These are phyloP conservation scores for Lasiodiplodia hormozganensis DNA, from an alignment of 2,329 filamentous ascomycete genomes.

Conservation along the genomic window DNA sequence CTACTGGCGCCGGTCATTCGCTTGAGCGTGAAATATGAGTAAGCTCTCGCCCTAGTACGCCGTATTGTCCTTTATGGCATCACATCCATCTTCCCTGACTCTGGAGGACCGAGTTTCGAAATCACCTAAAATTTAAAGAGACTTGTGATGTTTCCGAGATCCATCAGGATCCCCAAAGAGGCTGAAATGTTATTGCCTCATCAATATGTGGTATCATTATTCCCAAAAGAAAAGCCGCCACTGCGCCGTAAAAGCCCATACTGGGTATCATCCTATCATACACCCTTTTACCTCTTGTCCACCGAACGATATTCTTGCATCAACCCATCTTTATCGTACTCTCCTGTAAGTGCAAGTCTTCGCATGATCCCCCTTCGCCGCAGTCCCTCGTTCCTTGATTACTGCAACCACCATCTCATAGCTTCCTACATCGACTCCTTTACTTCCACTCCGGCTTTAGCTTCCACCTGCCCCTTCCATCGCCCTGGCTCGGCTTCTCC, in stretches of 20 bases:
- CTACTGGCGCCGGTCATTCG: no score
- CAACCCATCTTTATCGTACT: background rate
- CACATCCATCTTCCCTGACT: no score
- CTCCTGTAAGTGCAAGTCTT: background rate
- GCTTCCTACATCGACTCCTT: background rate
- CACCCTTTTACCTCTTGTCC: background rate
- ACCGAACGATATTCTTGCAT: background rate
- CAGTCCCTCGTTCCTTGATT: background rate
- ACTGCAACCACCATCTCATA: background rate
- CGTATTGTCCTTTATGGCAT: no score
- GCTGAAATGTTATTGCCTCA: background rate
- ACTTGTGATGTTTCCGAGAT: background rate
- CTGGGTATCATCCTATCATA: background rate
- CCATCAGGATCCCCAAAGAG: background rate
- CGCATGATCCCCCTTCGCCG: background rate
- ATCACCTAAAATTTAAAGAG: no score
- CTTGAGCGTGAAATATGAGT: no score
- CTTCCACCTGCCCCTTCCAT: constrained; percentile 69
- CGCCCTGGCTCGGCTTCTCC: constrained; percentile 76
- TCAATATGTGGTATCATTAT: background rate
- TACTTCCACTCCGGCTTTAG: constrained; percentile 63
- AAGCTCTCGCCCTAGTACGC: no score
- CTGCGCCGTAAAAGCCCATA: background rate
- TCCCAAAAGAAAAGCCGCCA: background rate
- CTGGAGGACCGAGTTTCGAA: no score